Percentiles rank a stretch among this genome's conserved stretches.
Conservation (phyloP, 169 alveolate genomes). For the Theileria orientalis region DNA sequence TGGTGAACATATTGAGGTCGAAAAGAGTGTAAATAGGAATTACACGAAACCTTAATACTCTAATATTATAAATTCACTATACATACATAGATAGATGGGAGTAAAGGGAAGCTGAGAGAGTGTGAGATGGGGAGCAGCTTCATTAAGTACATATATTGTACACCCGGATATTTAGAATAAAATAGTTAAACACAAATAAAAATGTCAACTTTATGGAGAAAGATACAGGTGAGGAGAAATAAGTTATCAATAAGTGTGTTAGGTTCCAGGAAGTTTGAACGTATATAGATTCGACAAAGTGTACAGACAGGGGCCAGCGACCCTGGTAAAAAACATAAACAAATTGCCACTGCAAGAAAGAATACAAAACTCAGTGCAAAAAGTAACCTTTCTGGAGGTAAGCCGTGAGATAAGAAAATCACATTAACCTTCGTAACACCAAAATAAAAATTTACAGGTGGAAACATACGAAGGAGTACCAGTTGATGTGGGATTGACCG, state of each 20-base stretch:
- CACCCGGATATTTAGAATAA: too few species aligned
- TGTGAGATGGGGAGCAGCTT: constrained; percentile 8
- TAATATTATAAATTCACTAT: neutral
- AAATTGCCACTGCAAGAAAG: constrained; percentile 21
- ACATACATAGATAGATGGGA: too few species aligned
- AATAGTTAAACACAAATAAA: constrained; percentile 16
- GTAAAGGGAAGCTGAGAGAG: neutral
- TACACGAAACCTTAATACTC: neutral
- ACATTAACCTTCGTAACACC: neutral
- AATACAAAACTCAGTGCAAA: constrained; percentile 41
- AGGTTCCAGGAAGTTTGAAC: constrained; percentile 63
- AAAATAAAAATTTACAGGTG: constrained; percentile 5
- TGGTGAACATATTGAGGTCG: constrained; percentile 32
- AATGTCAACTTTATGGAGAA: constrained; percentile 68
- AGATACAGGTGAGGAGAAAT: constrained; percentile 39
- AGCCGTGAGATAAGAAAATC: neutral
- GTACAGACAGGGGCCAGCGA: constrained; percentile 53
- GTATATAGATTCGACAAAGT: constrained; percentile 61
- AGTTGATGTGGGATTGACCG: constrained; percentile 56
- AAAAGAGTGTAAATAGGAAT: neutral
- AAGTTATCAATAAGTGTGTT: neutral
- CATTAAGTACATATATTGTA: neutral
- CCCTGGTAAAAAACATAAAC: neutral
- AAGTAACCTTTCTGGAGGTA: constrained; percentile 57
- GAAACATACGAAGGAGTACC: constrained; percentile 59